Base-by-base conservation (phyloP, 768 basidiomycete species). In the Leccinellum rugosiceps region DNA sequence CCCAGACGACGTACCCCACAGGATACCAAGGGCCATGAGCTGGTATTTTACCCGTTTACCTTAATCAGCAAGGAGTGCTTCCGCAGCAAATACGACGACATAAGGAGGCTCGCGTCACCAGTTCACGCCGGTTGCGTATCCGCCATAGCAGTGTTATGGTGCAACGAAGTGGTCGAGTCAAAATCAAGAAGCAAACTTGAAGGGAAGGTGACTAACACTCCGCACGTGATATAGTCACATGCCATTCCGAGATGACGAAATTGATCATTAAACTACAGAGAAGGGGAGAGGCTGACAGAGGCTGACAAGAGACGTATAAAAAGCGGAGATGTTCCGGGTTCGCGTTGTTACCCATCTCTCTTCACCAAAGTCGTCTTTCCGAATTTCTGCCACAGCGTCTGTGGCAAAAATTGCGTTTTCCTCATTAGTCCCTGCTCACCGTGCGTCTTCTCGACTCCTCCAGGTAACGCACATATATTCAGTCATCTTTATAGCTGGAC, bases 181-280 rank as follows among this genome's bases (percentile, higher is more conserved):
- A n/a, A n/a, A n/a, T n/a, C n/a, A n/a, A n/a, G n/a, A n/a, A n/a
- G n/a, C n/a, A n/a, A n/a, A n/a, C n/a, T n/a, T n/a, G n/a, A n/a
- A 43, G 41, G 9, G 8, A n/a, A 10, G 10, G 44, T 46, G 23
- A 46, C 25, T n/a, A 14, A 46, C 26, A 47, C 5, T 10, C 44
- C 15, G 46, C 63, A 65, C 65, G 53, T 66, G 64, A 52, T n/a
- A 23, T 0, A 3, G 25, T 62, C 65, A 68, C 66, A 47, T 68
- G 65, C 31, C 28, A 9, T 4, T 34, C 0, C n/a, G n/a, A n/a
- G 10, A 9, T 14, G 6, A 14, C 34, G 15, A 2, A n/a, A 47
- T 25, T 14, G 35, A 60, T 44, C 26, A 43, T 32, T 49, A 28
- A 58, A 43, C 41, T 45, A 13, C 4, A 23, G 21, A 15, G 5